Base-by-base conservation (phyloP, 75 land plant genomes). In the Selaginella tamariscina region DNA sequence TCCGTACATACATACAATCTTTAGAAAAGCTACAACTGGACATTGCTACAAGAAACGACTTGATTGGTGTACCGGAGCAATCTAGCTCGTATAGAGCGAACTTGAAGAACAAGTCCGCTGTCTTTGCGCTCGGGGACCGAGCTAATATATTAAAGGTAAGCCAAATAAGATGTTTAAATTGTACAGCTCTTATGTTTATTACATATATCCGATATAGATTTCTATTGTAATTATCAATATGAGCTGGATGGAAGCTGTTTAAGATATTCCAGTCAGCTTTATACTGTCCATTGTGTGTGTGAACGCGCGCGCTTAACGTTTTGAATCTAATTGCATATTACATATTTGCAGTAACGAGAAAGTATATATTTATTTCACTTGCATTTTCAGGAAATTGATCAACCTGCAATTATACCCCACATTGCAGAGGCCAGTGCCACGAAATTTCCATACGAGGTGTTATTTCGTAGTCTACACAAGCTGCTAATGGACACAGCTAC, bases 401-500 rank as follows among this genome's bases (percentile, higher is more conserved):
- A 91, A 64, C 88, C 99, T 24, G 97, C 99, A 30, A 71, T 95
- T 49, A 95, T 95, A 66, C 99, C 99, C 49, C 99, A 95, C 83
- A 95, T 95, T 73, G 92, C 97, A 56, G 99, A 95, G 79, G 97
- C 99, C 56, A 95, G 85, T 70, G 85, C 89, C n/a, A 54, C 69
- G 15, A 95, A 95, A 68, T 91, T 85, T 70, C 97, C 99, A 32
- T 95, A 95, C 68, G 99, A 95, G 75, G 99, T 95, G 56, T 82
- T 95, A 21, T 95, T 95, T 70, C 85, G 99, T 72, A 95, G 97
- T 73, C 77, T 95, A 69, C 99, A 95, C 77, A 95, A 95, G 77
- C 81, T 95, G 27, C 85, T 95, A 29, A 91, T 95, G 89, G 99
- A 95, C 68, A 95, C 99, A 49, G 97, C 99, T 56, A 83, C 92